phyloP scores from a whole-genome alignment of 805 yeast genomes.

The Hyphopichia homilentoma region DNA sequence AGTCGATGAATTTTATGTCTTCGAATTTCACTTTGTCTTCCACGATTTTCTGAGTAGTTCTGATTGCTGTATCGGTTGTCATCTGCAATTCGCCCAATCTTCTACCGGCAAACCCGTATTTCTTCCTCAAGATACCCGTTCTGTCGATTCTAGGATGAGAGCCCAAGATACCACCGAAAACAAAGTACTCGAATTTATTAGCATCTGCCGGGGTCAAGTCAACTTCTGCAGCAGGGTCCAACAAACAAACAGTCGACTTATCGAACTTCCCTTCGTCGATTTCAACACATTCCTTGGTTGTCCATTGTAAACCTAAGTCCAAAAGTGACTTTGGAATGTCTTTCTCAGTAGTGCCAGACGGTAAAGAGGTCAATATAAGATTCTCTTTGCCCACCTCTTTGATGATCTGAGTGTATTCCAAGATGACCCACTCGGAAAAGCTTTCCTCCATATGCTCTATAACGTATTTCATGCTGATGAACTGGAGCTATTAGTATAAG shows the following conservation, averaged over 20 bases:
- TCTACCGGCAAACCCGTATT: slow-evolving; percentile 83
- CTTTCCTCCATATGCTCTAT: slow-evolving; percentile 98
- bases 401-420: slow-evolving; percentile 82
- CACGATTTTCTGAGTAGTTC: slow-evolving; percentile 83
- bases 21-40: slow-evolving; percentile 56
- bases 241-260: slow-evolving; percentile 62
- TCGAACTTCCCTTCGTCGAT: slow-evolving; percentile 44
- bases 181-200: slow-evolving; percentile 72
- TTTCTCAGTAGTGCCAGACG: slow-evolving; percentile 51
- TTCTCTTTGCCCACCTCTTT: slow-evolving; percentile 78
- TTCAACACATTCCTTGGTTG: slow-evolving; percentile 64
- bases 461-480: slow-evolving; percentile 68
- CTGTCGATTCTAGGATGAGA: slow-evolving; percentile 93
- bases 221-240: slow-evolving; percentile 81
- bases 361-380: slow-evolving; percentile 72
- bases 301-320: slow-evolving; percentile 74
- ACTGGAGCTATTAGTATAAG: background rate
- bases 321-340: slow-evolving; percentile 62
- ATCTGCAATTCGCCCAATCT: slow-evolving; percentile 85
- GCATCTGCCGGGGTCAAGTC: slow-evolving; percentile 74
- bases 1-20: slow-evolving; percentile 80
- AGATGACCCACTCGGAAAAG: slow-evolving; percentile 90
- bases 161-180: slow-evolving; percentile 95
- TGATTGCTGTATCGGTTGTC: slow-evolving; percentile 97
- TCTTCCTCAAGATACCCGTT: slow-evolving; percentile 78